These are phyloP conservation scores for Panicum virgatum DNA, from an alignment of 202 grass and related monocot genomes.

Conservation along the genomic window DNA sequence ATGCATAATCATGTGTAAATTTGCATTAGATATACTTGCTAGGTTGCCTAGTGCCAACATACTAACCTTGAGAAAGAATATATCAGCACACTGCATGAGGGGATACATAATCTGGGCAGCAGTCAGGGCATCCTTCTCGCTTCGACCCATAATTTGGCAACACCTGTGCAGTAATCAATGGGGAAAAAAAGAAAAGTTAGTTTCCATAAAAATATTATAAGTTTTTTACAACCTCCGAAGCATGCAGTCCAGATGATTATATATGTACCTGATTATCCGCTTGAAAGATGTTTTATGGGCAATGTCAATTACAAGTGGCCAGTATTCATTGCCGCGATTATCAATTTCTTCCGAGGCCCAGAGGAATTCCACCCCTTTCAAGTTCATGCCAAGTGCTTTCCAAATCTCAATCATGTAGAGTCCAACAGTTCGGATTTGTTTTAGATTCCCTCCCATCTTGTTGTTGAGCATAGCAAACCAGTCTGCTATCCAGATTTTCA, in stretches of 20 bases:
- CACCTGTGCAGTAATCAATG: constrained; percentile 8
- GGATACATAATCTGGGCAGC: constrained; percentile 62
- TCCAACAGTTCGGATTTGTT: constrained; percentile 48
- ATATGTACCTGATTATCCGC: no score
- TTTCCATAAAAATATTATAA: neutral
- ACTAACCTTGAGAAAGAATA: constrained; percentile 58
- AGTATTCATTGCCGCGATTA: constrained; percentile 48
- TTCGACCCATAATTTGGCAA: constrained; percentile 49
- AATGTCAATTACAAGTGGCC: constrained; percentile 59
- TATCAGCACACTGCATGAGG: constrained; percentile 69
- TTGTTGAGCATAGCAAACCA: constrained; percentile 61
- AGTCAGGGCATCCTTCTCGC: constrained; percentile 33
- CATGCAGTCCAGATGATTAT: no score
- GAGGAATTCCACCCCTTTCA: constrained; percentile 48
- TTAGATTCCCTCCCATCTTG: constrained; percentile 56
- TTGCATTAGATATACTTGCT: no score
- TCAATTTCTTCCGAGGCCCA: constrained; percentile 56
- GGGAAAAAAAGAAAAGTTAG: no score
- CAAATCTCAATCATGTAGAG: constrained; percentile 60
- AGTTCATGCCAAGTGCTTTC: constrained; percentile 52
- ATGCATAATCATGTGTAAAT: no score
- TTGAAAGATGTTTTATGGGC: constrained; percentile 5
- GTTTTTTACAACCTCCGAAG: no score
- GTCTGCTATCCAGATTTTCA: constrained; percentile 65
- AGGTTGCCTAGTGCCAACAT: no score